Conservation (phyloP, 306 rosid species). For the Pyrus pyrifolia region DNA sequence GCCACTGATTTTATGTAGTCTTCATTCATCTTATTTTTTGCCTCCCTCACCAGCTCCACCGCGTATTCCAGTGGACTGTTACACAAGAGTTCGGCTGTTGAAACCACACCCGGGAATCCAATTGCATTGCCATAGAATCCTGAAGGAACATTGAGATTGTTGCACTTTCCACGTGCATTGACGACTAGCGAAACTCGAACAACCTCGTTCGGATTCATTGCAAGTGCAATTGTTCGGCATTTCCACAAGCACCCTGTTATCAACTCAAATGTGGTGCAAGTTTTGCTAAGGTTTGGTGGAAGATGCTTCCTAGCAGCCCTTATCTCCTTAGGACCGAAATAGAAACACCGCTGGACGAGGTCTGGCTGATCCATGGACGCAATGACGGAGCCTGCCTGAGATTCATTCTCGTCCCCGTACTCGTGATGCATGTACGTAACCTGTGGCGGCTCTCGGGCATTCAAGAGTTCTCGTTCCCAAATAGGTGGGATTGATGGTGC, state of each 20-base stretch:
- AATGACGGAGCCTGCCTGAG: too few species aligned
- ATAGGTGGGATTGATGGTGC: too few species aligned
- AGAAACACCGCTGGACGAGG: neutral
- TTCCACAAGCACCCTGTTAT: constrained; percentile 15
- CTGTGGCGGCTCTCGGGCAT: too few species aligned
- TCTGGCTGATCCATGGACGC: neutral
- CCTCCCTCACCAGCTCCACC: too few species aligned
- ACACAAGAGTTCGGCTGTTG: neutral
- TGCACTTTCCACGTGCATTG: neutral
- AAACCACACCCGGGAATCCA: neutral
- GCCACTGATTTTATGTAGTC: too few species aligned
- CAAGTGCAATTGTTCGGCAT: neutral
- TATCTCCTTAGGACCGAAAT: neutral
- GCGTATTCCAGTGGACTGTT: constrained; percentile 13
- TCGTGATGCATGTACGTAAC: too few species aligned
- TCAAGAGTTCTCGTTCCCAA: too few species aligned
- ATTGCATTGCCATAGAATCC: constrained; percentile 30
- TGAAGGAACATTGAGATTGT: neutral
- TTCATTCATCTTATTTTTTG: too few species aligned
- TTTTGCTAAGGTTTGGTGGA: neutral
- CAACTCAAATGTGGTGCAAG: neutral
- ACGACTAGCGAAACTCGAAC: neutral
- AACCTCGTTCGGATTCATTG: neutral
- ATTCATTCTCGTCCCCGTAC: neutral
- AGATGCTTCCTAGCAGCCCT: neutral